These are phyloP conservation scores for Drechmeria coniospora DNA, from an alignment of 2,329 filamentous ascomycete species.

Conservation along the genomic window DNA sequence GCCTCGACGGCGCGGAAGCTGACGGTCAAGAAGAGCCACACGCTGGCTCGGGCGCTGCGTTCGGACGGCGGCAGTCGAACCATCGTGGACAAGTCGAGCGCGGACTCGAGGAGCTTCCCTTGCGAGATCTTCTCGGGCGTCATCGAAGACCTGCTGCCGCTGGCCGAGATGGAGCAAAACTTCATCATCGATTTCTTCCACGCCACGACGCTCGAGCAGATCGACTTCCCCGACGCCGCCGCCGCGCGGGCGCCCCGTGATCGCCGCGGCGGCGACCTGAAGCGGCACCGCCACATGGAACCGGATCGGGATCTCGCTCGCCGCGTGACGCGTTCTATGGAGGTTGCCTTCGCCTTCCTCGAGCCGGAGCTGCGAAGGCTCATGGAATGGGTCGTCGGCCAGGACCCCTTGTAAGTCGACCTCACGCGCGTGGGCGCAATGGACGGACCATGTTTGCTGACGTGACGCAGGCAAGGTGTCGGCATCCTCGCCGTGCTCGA, in stretches of 20 bases:
- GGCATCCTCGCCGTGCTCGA: conserved; percentile 73
- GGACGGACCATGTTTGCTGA: conserved; percentile 5
- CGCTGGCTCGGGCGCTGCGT: conserved; percentile 58
- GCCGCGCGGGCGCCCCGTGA: conserved; percentile 47
- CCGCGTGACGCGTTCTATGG: conserved; percentile 74
- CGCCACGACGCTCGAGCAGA: conserved; percentile 64
- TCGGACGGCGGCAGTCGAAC: conserved; percentile 42
- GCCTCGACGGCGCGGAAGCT: conserved; percentile 70
- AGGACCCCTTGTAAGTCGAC: conserved; percentile 61
- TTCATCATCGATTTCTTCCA: conserved; percentile 97
- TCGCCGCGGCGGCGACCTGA: conserved; percentile 58
- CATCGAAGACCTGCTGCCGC: conserved; percentile 65
- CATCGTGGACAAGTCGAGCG: conserved; percentile 38
- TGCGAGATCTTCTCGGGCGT: conserved; percentile 71
- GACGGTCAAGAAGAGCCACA: conserved; percentile 88
- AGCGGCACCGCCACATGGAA: conserved; percentile 64
- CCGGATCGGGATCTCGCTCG: conserved; percentile 77
- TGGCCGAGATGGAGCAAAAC: conserved; percentile 89
- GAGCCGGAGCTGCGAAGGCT: conserved; percentile 62
- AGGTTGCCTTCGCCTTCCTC: conserved; percentile 73
- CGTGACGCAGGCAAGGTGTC: conserved; percentile 56
- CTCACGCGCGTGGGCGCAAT: no score
- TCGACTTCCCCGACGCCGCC: conserved; percentile 74
- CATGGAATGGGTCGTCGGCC: conserved; percentile 67
- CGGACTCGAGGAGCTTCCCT: conserved; percentile 52